Evolutionary conservation across 2,329 filamentous ascomycete genomes (phyloP).

Genomic region (Aspergillus carbonarius): DNA sequence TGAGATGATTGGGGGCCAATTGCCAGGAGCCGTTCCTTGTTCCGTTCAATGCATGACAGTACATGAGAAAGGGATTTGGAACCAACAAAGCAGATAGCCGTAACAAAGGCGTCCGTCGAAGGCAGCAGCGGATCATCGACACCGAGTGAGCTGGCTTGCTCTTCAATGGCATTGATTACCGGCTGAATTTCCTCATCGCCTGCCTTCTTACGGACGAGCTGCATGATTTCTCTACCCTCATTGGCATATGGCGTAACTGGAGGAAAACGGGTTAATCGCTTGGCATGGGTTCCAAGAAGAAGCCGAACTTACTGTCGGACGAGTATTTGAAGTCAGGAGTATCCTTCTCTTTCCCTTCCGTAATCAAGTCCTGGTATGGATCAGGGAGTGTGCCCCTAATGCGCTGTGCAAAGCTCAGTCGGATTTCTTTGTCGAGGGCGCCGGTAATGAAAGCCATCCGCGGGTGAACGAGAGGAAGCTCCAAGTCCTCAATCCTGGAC

Average conservation of each 20-base stretch:
- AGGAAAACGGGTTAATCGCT: conserved; percentile 14
- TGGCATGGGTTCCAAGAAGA: not conserved
- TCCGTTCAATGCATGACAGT: conserved; percentile 90
- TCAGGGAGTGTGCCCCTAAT: conserved; percentile 91
- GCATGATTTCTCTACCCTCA: conserved; percentile 79
- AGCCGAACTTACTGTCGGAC: conserved; percentile 60
- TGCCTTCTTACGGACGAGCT: conserved; percentile 79
- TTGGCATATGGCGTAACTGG: conserved; percentile 75
- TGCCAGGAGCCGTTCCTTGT: conserved; percentile 81
- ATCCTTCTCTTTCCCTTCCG: conserved; percentile 87
- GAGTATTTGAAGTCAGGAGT: conserved; percentile 94
- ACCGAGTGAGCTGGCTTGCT: conserved; percentile 68
- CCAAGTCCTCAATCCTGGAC: conserved; percentile 71
- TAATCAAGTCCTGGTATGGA: conserved; percentile 76
- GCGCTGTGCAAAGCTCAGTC: conserved; percentile 90
- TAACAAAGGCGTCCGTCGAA: conserved; percentile 93
- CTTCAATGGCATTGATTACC: conserved; percentile 75
- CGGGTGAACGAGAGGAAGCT: conserved; percentile 73
- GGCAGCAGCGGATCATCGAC: conserved; percentile 72
- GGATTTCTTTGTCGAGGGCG: conserved; percentile 92
- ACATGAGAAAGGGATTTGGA: conserved; percentile 96
- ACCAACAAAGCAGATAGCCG: conserved; percentile 87
- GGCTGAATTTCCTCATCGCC: conserved; percentile 82
- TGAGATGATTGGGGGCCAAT: conserved; percentile 72
- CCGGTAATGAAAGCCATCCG: conserved; percentile 92